phyloP scores from a whole-genome alignment of 2,329 filamentous ascomycete genomes.

The Colletotrichum coccodes region DNA sequence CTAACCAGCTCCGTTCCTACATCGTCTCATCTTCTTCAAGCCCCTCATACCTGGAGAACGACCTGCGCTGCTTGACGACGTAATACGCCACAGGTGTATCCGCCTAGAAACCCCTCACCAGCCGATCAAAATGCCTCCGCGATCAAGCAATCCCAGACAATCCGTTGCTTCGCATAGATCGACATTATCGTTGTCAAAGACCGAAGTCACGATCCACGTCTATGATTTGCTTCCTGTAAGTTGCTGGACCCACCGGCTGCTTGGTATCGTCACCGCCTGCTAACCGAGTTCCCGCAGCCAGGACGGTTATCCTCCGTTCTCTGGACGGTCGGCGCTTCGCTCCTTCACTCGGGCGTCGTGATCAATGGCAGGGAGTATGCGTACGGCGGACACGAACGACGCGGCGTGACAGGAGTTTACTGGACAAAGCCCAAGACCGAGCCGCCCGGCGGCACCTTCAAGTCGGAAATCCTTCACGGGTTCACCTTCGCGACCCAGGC shows the following conservation, averaged over 20 bases:
- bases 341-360: conserved; percentile 85
- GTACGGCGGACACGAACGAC: conserved; percentile 82
- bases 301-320: conserved; percentile 79
- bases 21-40: neutral
- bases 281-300: conserved; percentile 57
- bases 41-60: neutral
- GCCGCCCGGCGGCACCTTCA: conserved; percentile 82
- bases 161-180: conserved; percentile 62
- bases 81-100: neutral
- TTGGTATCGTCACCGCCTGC: conserved; percentile 2
- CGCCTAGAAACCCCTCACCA: neutral
- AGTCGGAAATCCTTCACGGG: conserved; percentile 79
- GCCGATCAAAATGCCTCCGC: conserved; percentile 24
- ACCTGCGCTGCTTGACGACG: conserved; percentile 3
- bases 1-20: neutral
- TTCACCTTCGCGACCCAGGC: conserved; percentile 76
- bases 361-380: conserved; percentile 86
- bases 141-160: conserved; percentile 35
- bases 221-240: conserved; percentile 80
- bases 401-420: conserved; percentile 80
- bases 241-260: conserved; percentile 25
- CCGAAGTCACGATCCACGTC: conserved; percentile 79
- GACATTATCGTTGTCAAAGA: conserved; percentile 76
- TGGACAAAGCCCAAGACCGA: conserved; percentile 79
- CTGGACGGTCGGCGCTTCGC: conserved; percentile 80